Evolutionary conservation across 2,329 filamentous ascomycete genomes (phyloP).

Genomic region (Diaporthe humulicola): DNA sequence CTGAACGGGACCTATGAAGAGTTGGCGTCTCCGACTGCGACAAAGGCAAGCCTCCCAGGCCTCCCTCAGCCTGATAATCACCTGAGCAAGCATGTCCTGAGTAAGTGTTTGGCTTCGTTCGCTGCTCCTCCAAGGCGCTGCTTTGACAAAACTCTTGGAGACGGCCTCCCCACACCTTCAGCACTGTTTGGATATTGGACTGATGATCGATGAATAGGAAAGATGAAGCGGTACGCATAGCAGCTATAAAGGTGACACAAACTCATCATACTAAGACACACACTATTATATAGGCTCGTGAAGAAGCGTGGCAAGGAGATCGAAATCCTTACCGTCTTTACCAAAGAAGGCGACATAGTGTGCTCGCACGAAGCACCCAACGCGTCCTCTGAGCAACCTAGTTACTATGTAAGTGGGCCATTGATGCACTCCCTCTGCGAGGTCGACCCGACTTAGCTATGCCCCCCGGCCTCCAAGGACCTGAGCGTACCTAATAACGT

Average conservation of each 20-base stretch:
- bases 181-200: not conserved
- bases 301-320: not conserved
- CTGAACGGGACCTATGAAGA: not conserved
- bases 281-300: not conserved
- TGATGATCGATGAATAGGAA: not conserved
- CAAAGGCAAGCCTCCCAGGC: not conserved
- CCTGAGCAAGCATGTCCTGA: not conserved
- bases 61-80: not conserved
- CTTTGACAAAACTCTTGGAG: not conserved
- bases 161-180: not conserved
- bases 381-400: not conserved
- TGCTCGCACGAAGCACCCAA: slow-evolving; percentile 1
- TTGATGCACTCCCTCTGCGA: not conserved
- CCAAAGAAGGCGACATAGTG: not conserved
- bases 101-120: not conserved
- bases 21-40: not conserved
- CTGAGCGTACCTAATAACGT: not conserved
- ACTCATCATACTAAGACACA: not conserved
- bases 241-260: not conserved
- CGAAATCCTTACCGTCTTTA: slow-evolving; percentile 10
- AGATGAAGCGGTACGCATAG: not conserved
- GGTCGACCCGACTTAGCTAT: not conserved
- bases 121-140: not conserved
- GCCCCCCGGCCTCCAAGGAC: no score
- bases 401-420: not conserved